Evolutionary conservation across 225 moss, liverwort and hornwort species (phyloP), one percentile per base, ranked within the genome.

Genomic region (Climacium dendroides): DNA sequence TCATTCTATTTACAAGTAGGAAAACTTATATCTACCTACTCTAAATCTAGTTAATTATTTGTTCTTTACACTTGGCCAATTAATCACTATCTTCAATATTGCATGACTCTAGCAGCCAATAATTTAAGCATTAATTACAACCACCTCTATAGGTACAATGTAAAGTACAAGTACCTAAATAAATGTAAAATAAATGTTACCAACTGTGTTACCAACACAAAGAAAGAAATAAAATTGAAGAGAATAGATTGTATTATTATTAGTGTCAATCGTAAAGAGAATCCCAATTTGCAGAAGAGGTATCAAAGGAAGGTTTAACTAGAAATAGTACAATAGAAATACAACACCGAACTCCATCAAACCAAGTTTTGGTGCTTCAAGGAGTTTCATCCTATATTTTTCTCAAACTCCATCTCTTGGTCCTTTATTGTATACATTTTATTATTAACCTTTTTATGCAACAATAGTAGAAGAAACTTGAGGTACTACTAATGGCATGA

Each of bases 341-440:
- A 48, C 34, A 12, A 20, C 20, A 50, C 34, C 32, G 20, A 74
- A 32, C 20, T 50, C 34, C 20, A 48, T 48, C 0, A 29, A 0
- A 48, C 19, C 19, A 47, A 30, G 4, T 19, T 73, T 29, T 4
- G 74, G 7, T 48, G 32, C 11, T 48, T 74, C 19, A 34, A 74
- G 3, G 34, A 74, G 5, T 13, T 32, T 50, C 0, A 0, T 32
- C 9, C 0, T 8, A 0, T 26, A 0, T 25, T 41, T 41, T 41
- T 70, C 2, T 15, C 41, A 70, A 70, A 70, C 5, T 70, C 1
- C 4, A 0, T 4, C 4, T 32, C 2, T 2, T 19, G 0, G 1
- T 74, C 20, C 13, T 1, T 7, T 5, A 50, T 74, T 50, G 20
- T 7, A 13, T 1, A 48, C 12, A 50, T 34, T 34, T 74, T 34